A percentile compares a stretch with the other conserved stretches of the same genome.
These are phyloP conservation scores for Rhodotorula babjevae DNA, from an alignment of 768 basidiomycete genomes.

Conservation along the genomic window DNA sequence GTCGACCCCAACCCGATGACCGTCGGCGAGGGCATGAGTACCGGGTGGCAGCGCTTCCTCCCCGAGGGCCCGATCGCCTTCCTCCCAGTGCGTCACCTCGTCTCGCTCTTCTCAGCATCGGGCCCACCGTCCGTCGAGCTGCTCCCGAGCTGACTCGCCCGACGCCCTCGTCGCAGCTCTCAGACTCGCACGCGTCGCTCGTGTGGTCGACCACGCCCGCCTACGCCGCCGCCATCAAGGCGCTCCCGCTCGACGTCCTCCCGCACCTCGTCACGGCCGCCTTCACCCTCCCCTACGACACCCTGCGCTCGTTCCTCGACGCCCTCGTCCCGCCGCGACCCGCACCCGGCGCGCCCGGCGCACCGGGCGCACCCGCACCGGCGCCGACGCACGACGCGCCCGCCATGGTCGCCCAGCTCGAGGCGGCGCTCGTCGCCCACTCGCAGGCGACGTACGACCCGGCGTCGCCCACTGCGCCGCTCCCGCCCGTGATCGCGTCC, in stretches of 20 bases:
- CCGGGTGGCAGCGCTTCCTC: slow-evolving; percentile 89
- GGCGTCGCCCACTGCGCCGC: slow-evolving; percentile 51
- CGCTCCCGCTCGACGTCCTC: slow-evolving; percentile 62
- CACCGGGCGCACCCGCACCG: not conserved
- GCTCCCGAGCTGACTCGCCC: not conserved
- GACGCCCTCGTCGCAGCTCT: slow-evolving; percentile 50
- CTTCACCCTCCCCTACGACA: slow-evolving; percentile 73
- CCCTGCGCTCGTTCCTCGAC: slow-evolving; percentile 57
- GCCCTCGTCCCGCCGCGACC: slow-evolving; percentile 10
- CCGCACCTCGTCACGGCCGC: slow-evolving; percentile 79
- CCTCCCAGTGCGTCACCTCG: slow-evolving; percentile 55
- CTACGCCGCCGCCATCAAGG: slow-evolving; percentile 67
- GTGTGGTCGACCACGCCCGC: slow-evolving; percentile 88
- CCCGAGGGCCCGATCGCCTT: slow-evolving; percentile 94
- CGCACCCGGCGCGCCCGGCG: not conserved
- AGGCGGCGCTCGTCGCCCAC: not conserved
- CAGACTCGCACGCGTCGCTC: slow-evolving; percentile 63
- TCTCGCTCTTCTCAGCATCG: not conserved
- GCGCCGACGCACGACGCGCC: slow-evolving; percentile 1
- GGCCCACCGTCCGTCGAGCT: too few relatives aligned
- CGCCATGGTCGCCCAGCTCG: slow-evolving; percentile 41
- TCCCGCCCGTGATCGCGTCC: slow-evolving; percentile 70
- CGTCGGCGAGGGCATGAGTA: slow-evolving; percentile 58
- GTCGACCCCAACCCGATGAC: slow-evolving; percentile 55
- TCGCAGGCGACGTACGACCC: slow-evolving; percentile 15